Percentiles rank a stretch among this genome's conserved stretches.
phyloP scores from a whole-genome alignment of 306 rosid species.

The Vachellia collinsii region DNA sequence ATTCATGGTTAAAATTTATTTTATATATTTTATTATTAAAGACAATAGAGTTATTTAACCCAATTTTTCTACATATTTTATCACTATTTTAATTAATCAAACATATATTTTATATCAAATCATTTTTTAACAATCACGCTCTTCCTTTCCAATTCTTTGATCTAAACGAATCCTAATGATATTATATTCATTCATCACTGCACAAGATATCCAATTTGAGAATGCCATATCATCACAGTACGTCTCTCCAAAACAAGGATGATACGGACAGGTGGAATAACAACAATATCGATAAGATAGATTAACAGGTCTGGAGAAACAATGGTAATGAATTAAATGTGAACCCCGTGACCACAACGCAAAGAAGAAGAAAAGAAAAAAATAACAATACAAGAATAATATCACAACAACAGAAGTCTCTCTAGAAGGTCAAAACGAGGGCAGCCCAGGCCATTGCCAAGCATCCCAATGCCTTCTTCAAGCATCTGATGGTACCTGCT shows the following conservation, averaged over 20 bases:
- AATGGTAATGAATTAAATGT: not conserved
- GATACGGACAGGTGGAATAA: not conserved
- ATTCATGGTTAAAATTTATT: no score
- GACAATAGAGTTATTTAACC: no score
- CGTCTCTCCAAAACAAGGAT: not conserved
- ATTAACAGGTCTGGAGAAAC: not conserved
- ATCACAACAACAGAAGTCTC: slow-evolving; percentile 26
- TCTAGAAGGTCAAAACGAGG: slow-evolving; percentile 64
- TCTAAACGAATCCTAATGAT: no score
- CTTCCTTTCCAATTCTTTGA: no score
- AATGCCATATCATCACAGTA: not conserved
- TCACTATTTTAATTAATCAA: no score
- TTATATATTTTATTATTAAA: no score
- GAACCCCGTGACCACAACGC: slow-evolving; percentile 28
- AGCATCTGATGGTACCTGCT: slow-evolving; percentile 50
- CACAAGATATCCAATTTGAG: not conserved
- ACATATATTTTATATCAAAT: no score
- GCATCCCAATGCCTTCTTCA: slow-evolving; percentile 64
- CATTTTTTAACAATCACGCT: no score
- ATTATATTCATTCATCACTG: no score
- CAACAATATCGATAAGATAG: not conserved
- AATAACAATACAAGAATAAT: slow-evolving; percentile 46
- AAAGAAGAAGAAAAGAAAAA: not conserved
- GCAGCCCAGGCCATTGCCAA: slow-evolving; percentile 69
- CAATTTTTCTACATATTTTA: no score